phyloP scores from a whole-genome alignment of 306 rosid genomes.

The Adenanthera pavonina region DNA sequence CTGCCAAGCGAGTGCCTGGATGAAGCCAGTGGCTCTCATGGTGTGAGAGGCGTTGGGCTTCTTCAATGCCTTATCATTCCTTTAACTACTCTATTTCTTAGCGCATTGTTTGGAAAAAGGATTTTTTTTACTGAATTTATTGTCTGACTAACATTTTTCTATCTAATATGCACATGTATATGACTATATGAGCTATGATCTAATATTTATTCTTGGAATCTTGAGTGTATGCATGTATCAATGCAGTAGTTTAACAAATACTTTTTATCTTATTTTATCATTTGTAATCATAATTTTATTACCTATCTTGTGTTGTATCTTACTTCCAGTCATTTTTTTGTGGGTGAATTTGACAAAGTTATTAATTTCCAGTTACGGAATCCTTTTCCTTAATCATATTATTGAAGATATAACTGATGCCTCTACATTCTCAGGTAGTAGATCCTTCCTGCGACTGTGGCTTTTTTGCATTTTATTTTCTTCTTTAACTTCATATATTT shows the following conservation, averaged over 20 bases:
- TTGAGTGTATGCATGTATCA: not conserved
- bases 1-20: no score
- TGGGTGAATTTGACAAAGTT: slow-evolving; percentile 39
- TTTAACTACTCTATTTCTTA: not conserved
- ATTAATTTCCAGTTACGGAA: slow-evolving; percentile 67
- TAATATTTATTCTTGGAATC: slow-evolving; percentile 24
- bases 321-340: slow-evolving; percentile 27
- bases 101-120: no score
- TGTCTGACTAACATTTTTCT: not conserved
- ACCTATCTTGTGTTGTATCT: not conserved
- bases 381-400: slow-evolving; percentile 84
- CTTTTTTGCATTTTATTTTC: slow-evolving; percentile 19
- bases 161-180: not conserved
- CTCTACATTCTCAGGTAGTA: slow-evolving; percentile 78
- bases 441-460: slow-evolving; percentile 38
- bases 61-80: no score
- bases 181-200: not conserved
- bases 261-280: slow-evolving; percentile 14
- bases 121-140: not conserved
- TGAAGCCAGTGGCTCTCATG: no score
- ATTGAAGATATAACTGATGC: slow-evolving; percentile 80
- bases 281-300: slow-evolving; percentile 9
- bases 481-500: slow-evolving; percentile 20
- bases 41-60: no score
- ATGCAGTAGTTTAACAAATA: slow-evolving; percentile 1